phyloP scores from a whole-genome alignment of 495 filamentous ascomycete genomes.

The Chaetomium tenue region DNA sequence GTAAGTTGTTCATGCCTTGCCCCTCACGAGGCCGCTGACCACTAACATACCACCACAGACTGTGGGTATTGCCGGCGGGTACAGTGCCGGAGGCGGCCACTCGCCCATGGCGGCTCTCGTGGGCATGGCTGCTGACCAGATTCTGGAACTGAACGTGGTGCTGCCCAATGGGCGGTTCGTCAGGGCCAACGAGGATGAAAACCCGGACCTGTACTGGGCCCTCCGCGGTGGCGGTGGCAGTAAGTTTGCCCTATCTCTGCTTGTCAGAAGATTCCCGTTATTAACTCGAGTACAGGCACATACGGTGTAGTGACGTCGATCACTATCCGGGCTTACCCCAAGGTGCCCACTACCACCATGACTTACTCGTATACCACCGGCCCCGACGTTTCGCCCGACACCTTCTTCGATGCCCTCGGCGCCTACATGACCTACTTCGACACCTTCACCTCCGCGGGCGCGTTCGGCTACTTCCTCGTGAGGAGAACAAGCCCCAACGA shows the following conservation, averaged over 20 bases:
- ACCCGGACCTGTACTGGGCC: conserved; percentile 67
- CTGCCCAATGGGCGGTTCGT: conserved; percentile 56
- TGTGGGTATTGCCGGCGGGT: conserved; percentile 55
- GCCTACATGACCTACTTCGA: conserved; percentile 50
- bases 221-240: conserved; percentile 57
- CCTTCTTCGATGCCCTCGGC: conserved; percentile 52
- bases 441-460: conserved; percentile 49
- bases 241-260: conserved; percentile 15
- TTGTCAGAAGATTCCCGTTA: neutral
- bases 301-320: conserved; percentile 59
- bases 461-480: conserved; percentile 53
- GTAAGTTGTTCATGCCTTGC: conserved; percentile 22
- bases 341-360: conserved; percentile 41
- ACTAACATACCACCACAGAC: conserved; percentile 31
- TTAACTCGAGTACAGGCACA: conserved; percentile 36
- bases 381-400: conserved; percentile 39
- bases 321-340: conserved; percentile 46
- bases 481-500: conserved; percentile 30
- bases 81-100: conserved; percentile 56
- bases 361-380: conserved; percentile 34
- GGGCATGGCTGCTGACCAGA: conserved; percentile 56
- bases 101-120: conserved; percentile 42
- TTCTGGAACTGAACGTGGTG: conserved; percentile 56
- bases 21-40: too few relatives aligned
- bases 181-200: conserved; percentile 46